phyloP scores from a whole-genome alignment of 1,139 yeast genomes.

The Hyphopichia fennica region DNA sequence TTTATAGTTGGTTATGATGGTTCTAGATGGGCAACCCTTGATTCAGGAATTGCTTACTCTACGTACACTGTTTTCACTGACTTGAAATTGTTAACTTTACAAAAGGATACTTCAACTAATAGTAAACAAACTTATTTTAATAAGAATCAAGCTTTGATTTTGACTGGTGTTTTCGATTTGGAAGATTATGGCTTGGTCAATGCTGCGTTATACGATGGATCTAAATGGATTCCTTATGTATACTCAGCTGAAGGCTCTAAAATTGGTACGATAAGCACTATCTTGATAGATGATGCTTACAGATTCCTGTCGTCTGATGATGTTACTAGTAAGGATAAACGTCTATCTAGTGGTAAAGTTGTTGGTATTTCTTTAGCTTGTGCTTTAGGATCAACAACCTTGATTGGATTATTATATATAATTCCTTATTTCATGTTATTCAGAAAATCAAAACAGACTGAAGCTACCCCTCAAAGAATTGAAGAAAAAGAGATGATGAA shows the following conservation, averaged over 20 bases:
- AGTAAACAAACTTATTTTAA: conserved; percentile 35
- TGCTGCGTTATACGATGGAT: conserved; percentile 70
- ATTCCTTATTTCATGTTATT: conserved; percentile 51
- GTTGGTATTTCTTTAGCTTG: conserved; percentile 87
- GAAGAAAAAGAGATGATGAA: conserved; percentile 69
- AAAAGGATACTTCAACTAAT: conserved; percentile 23
- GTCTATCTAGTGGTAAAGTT: conserved; percentile 63
- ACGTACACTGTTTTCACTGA: conserved; percentile 35
- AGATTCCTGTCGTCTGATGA: conserved; percentile 42
- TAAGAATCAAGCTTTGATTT: conserved; percentile 48
- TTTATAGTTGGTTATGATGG: conserved; percentile 54
- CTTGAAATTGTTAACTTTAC: conserved; percentile 39
- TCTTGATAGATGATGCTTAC: conserved; percentile 38
- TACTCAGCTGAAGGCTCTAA: conserved; percentile 19
- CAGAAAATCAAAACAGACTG: conserved; percentile 39
- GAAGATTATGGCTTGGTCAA: conserved; percentile 58
- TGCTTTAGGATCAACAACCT: conserved; percentile 75
- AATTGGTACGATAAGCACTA: conserved; percentile 33
- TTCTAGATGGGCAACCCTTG: conserved; percentile 43
- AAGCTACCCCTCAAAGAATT: conserved; percentile 45
- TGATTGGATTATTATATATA: conserved; percentile 65
- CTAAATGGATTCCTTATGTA: conserved; percentile 70
- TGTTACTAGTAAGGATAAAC: conserved; percentile 17
- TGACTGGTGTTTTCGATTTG: conserved; percentile 62
- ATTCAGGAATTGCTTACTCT: conserved; percentile 32